phyloP scores from a whole-genome alignment of 257 asterid species.

The Cynanchum wilfordii region DNA sequence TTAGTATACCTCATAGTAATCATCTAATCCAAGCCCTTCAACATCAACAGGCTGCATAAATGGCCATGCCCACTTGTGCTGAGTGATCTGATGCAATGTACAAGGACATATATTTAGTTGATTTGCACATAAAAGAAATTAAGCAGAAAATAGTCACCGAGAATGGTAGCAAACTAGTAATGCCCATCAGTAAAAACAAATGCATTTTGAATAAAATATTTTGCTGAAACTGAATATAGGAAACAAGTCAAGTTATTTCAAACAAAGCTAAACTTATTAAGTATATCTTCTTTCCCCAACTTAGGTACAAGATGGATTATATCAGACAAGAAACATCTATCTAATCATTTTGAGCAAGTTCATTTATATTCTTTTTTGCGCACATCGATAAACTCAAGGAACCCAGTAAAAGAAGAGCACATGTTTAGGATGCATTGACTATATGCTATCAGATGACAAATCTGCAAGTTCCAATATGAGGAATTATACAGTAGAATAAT shows the following conservation, averaged over 20 bases:
- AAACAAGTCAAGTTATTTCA: not conserved
- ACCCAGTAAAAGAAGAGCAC: not conserved
- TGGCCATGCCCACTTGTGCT: constrained; percentile 97
- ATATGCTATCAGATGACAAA: not conserved
- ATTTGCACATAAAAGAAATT: not conserved
- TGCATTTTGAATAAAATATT: not conserved
- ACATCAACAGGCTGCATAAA: constrained; percentile 98
- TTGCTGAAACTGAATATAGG: not conserved
- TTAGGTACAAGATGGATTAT: not conserved
- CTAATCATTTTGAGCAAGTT: not conserved
- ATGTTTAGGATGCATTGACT: not conserved
- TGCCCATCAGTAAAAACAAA: not conserved
- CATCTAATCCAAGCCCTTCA: constrained; percentile 87
- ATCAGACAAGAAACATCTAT: not conserved
- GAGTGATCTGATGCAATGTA: constrained; percentile 63
- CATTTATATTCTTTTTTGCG: not conserved
- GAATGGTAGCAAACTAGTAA: not conserved
- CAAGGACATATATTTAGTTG: constrained; percentile 10
- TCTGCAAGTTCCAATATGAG: not conserved
- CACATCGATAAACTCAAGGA: not conserved
- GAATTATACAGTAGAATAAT: not conserved
- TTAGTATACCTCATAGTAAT: constrained; percentile 63
- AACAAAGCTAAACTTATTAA: not conserved
- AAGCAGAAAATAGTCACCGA: not conserved
- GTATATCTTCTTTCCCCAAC: not conserved